Evolutionary conservation across 768 basidiomycete species (phyloP).

Genomic region (Tylopilus sp.): DNA sequence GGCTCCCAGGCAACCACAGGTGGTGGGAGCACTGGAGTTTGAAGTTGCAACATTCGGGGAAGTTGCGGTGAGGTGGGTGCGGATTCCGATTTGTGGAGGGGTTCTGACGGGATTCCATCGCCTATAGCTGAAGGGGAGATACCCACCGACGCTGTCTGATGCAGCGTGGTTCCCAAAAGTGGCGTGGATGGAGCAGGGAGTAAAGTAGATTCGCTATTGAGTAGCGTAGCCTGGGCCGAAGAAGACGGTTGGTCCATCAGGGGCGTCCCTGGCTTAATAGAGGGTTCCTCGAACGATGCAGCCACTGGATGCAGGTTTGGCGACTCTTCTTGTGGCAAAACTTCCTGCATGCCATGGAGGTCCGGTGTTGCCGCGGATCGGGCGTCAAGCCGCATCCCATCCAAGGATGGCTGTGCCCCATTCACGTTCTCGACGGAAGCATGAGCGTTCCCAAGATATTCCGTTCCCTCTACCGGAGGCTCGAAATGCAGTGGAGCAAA

Average conservation of each 20-base stretch:
- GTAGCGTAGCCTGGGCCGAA: not conserved
- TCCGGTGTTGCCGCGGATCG: not conserved
- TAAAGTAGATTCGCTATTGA: not conserved
- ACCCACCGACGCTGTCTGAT: constrained; percentile 3
- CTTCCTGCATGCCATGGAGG: not conserved
- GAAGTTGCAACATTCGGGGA: not conserved
- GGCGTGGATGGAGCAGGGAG: not conserved
- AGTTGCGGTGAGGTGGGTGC: not conserved
- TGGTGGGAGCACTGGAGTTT: constrained; percentile 10
- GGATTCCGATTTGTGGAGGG: not conserved
- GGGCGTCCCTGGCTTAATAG: not conserved
- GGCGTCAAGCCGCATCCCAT: not conserved
- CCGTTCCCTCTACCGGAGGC: not conserved
- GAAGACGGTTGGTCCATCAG: not conserved
- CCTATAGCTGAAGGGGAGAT: not conserved
- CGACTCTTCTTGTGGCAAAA: not conserved
- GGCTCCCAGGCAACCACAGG: constrained; percentile 11
- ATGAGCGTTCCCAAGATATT: not conserved
- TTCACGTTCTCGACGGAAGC: not conserved
- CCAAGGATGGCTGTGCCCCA: not conserved
- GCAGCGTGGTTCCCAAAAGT: not conserved
- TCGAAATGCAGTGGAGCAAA: not conserved
- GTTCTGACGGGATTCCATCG: not conserved
- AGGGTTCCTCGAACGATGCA: not conserved
- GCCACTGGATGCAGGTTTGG: not conserved